These are phyloP conservation scores for Penicillium daleae DNA, from an alignment of 495 filamentous ascomycete genomes.

Conservation along the genomic window DNA sequence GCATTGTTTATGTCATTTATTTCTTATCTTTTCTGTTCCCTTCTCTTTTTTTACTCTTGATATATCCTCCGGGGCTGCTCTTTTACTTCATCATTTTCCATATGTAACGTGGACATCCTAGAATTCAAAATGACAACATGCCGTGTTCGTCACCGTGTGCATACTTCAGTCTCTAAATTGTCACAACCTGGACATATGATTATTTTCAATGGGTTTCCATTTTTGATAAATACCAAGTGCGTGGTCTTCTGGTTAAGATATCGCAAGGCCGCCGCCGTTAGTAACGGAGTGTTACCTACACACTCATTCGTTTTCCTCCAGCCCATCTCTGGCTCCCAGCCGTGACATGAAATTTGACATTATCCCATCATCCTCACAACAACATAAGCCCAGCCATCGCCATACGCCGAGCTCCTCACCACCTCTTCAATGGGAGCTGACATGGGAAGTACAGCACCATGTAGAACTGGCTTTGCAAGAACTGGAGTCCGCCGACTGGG, in stretches of 20 bases:
- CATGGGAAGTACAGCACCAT: constrained; percentile 86
- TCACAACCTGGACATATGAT: no score
- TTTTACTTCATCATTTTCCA: background rate
- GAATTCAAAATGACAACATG: background rate
- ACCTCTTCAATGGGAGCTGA: constrained; percentile 82
- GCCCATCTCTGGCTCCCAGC: no score
- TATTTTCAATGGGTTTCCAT: no score
- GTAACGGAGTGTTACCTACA: no score
- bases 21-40: background rate
- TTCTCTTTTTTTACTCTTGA: background rate
- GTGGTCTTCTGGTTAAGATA: no score
- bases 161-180: no score
- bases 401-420: constrained; percentile 78
- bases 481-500: constrained; percentile 83
- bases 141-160: no score
- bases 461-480: constrained; percentile 87
- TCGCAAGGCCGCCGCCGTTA: no score
- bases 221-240: no score
- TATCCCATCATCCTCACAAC: constrained; percentile 74
- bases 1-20: background rate
- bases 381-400: constrained; percentile 90
- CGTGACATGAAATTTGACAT: no score
- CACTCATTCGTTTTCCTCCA: no score
- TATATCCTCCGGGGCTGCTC: background rate
- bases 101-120: background rate